Base-by-base conservation (phyloP, 495 filamentous ascomycete species). In the Hypomontagnella submonticulosa region DNA sequence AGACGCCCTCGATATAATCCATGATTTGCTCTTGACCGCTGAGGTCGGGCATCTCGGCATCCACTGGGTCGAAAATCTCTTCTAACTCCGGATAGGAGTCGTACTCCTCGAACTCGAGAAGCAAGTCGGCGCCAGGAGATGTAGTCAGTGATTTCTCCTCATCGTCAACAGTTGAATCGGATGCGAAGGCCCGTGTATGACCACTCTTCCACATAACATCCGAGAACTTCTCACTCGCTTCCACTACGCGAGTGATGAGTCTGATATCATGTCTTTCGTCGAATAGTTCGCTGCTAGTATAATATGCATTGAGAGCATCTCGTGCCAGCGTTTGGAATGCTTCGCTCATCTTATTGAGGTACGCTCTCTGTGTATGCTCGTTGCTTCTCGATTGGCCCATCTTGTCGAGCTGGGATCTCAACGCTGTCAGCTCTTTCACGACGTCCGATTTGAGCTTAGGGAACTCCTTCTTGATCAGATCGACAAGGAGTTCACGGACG, bases 401-500 rank as follows among this genome's bases (percentile, higher is more conserved):
- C 4, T 32, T 56, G 1, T 77, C 42, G 9, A 84, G 73, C 8
- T 66, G 47, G 1, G 69, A 59, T 59, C 73, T 75, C 47, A 70
- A 64, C 0, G 66, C 60, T 18, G 62, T 69, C 1, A 86, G 67
- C 40, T 75, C 73, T 32, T 75, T 77, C 5, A 44, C 61, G 18
- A 88, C 70, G 11, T 88, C 82, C 12, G 58, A 12, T 57, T 76
- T 77, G 1, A 88, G 77, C 51, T 77, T 74, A 0, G 83, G 82
- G 46, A 88, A 88, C 40, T 83, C 83, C 1, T 75, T 76, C 13
- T 78, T 80, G 12, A 83, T 80, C 43, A 83, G 71, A 9, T 80
- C 72, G 4, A 68, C 69, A 4, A 88, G 71, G 1, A 84, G 73
- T 2, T 77, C 71, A 1, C 73, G 65, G 9, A 88, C 74, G 13